Conservation (phyloP, 768 basidiomycete species). For the Pisolithus sp. region DNA sequence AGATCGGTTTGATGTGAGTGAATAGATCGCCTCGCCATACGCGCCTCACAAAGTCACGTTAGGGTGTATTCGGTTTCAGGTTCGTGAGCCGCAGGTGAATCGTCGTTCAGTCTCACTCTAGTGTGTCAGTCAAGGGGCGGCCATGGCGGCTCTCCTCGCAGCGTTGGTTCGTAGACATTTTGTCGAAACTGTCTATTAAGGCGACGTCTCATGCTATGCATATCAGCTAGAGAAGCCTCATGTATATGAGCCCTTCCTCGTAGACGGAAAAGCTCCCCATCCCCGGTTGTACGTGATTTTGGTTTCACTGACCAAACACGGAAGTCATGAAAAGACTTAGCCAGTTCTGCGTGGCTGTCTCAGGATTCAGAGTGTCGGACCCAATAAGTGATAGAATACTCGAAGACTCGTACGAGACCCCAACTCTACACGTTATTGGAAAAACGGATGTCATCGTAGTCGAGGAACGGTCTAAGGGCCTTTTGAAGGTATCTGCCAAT, state of each 20-base stretch:
- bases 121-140: slow-evolving; percentile 63
- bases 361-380: slow-evolving; percentile 55
- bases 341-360: slow-evolving; percentile 67
- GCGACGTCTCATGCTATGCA: slow-evolving; percentile 1
- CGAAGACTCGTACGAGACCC: slow-evolving; percentile 51
- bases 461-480: slow-evolving; percentile 55
- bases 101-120: slow-evolving; percentile 1
- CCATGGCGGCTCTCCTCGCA: slow-evolving; percentile 62
- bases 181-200: not conserved
- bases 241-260: slow-evolving; percentile 50
- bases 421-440: slow-evolving; percentile 76
- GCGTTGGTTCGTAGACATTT: slow-evolving; percentile 50
- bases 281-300: slow-evolving; percentile 57
- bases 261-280: slow-evolving; percentile 60
- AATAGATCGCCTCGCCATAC: not conserved
- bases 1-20: slow-evolving; percentile 61
- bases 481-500: slow-evolving; percentile 49
- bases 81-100: slow-evolving; percentile 16
- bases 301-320: not conserved
- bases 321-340: slow-evolving; percentile 27
- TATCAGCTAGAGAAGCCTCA: slow-evolving; percentile 49
- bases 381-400: slow-evolving; percentile 47
- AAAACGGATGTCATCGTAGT: slow-evolving; percentile 68
- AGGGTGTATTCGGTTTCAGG: slow-evolving; percentile 85
- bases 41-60: not conserved